These are phyloP conservation scores for Dactylellina sp. DNA, from an alignment of 2,329 filamentous ascomycete genomes.

Conservation along the genomic window DNA sequence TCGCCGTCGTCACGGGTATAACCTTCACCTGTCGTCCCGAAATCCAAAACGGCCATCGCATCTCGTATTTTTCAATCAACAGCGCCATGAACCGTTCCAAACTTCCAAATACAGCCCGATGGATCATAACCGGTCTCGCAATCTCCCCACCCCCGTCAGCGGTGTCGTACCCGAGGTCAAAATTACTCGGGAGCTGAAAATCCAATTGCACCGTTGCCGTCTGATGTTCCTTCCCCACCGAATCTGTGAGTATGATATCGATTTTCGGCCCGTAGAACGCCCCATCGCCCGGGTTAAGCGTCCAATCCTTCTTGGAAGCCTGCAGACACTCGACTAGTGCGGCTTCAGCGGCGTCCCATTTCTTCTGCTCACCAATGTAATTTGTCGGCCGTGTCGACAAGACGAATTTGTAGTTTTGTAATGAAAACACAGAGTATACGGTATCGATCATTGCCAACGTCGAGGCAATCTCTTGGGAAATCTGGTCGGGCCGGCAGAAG, in stretches of 20 bases:
- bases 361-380: conserved; percentile 78
- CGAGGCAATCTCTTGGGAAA: conserved; percentile 77
- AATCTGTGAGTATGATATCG: conserved; percentile 83
- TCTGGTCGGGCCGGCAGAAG: conserved; percentile 83
- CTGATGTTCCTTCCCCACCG: conserved; percentile 86
- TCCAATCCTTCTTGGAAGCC: conserved; percentile 75
- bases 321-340: conserved; percentile 75
- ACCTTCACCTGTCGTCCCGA: conserved; percentile 79
- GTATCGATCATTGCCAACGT: conserved; percentile 80
- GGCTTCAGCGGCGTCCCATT: conserved; percentile 74
- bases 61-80: conserved; percentile 83
- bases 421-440: conserved; percentile 76
- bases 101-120: conserved; percentile 85
- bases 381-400: conserved; percentile 80
- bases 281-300: conserved; percentile 81
- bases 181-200: conserved; percentile 87
- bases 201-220: conserved; percentile 90
- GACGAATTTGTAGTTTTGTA: conserved; percentile 79
- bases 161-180: conserved; percentile 78
- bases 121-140: conserved; percentile 77
- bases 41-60: conserved; percentile 88
- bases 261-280: conserved; percentile 95
- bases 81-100: conserved; percentile 87
- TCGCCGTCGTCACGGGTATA: conserved; percentile 74
- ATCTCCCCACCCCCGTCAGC: conserved; percentile 41